These are phyloP conservation scores for Xanthoparmelia taractica DNA, from an alignment of 495 filamentous ascomycete genomes.

Conservation along the genomic window DNA sequence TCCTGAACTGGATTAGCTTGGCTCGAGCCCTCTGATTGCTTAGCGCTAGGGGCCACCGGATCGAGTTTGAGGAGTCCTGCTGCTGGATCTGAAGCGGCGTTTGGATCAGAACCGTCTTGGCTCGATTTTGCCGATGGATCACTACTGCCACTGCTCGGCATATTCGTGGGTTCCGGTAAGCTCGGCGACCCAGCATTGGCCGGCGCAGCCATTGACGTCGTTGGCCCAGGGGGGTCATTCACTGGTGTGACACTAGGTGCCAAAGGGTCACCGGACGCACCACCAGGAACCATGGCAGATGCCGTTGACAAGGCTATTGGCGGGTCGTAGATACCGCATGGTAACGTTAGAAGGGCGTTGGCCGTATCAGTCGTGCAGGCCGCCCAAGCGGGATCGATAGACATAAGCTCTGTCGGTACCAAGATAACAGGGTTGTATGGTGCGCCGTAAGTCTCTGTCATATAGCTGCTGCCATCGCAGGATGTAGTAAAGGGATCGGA, in stretches of 20 bases:
- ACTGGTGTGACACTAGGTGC: not conserved
- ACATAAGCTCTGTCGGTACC: conserved; percentile 16
- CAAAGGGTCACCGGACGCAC: not conserved
- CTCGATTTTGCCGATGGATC: not conserved
- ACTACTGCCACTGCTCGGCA: not conserved
- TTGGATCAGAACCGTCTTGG: not conserved
- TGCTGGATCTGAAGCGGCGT: not conserved
- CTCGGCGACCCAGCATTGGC: conserved; percentile 8
- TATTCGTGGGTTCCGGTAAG: not conserved
- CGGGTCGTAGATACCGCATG: conserved; percentile 23
- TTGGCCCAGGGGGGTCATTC: not conserved
- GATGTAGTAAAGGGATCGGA: conserved; percentile 16
- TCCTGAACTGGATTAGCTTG: not conserved
- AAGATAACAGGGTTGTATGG: conserved; percentile 21
- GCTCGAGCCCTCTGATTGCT: not conserved
- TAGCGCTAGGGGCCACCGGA: not conserved
- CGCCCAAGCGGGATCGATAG: conserved; percentile 17
- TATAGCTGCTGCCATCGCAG: conserved; percentile 14
- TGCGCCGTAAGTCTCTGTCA: conserved; percentile 17
- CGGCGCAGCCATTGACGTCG: not conserved
- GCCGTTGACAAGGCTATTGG: conserved; percentile 15
- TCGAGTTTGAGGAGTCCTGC: not conserved
- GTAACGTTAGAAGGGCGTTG: conserved; percentile 17
- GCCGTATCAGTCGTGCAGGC: conserved; percentile 9
- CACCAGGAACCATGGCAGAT: conserved; percentile 4